phyloP scores from a whole-genome alignment of 2,329 filamentous ascomycete species.

The Exophiala calicioides region DNA sequence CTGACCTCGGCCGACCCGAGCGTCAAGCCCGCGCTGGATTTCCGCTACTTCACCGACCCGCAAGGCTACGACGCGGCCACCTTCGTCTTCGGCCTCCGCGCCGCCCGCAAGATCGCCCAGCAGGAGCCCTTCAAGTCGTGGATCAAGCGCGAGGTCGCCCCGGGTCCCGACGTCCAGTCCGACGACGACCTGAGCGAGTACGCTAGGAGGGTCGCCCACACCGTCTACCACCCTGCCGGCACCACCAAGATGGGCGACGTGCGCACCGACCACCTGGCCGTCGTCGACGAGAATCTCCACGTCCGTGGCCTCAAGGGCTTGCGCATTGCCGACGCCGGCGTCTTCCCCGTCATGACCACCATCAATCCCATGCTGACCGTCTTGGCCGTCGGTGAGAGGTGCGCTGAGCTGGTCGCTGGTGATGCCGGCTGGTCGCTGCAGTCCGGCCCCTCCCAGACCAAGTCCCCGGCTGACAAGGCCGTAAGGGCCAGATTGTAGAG shows the following conservation, averaged over 20 bases:
- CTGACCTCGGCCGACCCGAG: conserved; percentile 72
- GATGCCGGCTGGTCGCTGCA: conserved; percentile 64
- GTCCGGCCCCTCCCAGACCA: no score
- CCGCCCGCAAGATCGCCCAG: conserved; percentile 73
- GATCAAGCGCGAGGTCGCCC: conserved; percentile 80
- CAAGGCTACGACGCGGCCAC: conserved; percentile 83
- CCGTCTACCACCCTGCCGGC: conserved; percentile 85
- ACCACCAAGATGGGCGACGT: conserved; percentile 89
- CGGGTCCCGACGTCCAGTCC: conserved; percentile 69
- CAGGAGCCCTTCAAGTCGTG: conserved; percentile 77
- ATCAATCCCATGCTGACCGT: conserved; percentile 94
- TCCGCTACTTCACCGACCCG: conserved; percentile 85
- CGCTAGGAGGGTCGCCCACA: conserved; percentile 77
- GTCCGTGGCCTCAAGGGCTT: conserved; percentile 71
- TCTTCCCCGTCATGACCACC: conserved; percentile 83
- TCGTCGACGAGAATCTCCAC: conserved; percentile 75
- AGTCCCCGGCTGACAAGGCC: no score
- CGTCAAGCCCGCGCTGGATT: conserved; percentile 81
- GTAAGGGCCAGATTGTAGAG: conserved; percentile 10
- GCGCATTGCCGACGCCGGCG: conserved; percentile 80
- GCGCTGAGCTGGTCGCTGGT: conserved; percentile 78
- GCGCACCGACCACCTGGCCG: conserved; percentile 66
- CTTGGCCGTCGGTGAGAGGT: conserved; percentile 77
- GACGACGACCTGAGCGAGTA: conserved; percentile 83
- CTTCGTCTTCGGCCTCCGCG: conserved; percentile 73